phyloP scores from a whole-genome alignment of 1,139 yeast species.

The Meyerozyma sp. region DNA sequence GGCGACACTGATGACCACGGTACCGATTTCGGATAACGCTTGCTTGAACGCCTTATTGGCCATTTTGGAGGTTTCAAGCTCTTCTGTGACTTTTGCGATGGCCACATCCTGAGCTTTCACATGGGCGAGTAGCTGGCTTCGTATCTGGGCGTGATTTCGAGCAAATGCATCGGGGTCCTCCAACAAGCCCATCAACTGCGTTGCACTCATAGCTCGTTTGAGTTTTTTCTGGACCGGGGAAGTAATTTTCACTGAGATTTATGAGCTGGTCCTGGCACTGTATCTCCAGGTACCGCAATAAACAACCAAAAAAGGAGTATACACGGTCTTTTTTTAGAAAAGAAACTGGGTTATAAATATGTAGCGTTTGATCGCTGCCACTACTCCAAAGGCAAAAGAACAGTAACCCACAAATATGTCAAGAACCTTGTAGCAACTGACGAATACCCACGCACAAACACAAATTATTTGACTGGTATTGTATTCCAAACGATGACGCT shows the following conservation, averaged over 20 bases:
- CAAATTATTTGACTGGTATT: not conserved
- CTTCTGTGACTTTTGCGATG: conserved; percentile 26
- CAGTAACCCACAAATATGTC: not conserved
- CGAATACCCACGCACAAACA: not conserved
- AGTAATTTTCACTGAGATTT: not conserved
- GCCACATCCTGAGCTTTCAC: conserved; percentile 28
- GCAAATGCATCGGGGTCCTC: conserved; percentile 37
- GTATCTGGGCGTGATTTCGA: conserved; percentile 25
- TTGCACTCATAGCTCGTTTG: conserved; percentile 22
- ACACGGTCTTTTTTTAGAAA: not conserved
- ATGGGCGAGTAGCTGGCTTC: conserved; percentile 27
- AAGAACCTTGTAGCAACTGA: not conserved
- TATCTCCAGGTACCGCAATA: not conserved
- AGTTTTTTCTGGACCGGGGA: not conserved
- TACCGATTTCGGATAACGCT: conserved; percentile 74
- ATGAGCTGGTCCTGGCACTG: not conserved
- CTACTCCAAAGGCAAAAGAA: too few species aligned
- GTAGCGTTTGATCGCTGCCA: too few species aligned
- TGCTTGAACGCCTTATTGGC: conserved; percentile 75
- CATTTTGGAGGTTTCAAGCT: conserved; percentile 49
- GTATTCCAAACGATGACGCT: not conserved
- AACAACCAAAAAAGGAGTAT: not conserved
- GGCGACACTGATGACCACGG: conserved; percentile 78
- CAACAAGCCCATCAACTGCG: conserved; percentile 29
- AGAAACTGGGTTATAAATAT: not conserved